These are phyloP conservation scores for Trichothecium sympodiale DNA, from an alignment of 2,329 filamentous ascomycete species.

Conservation along the genomic window DNA sequence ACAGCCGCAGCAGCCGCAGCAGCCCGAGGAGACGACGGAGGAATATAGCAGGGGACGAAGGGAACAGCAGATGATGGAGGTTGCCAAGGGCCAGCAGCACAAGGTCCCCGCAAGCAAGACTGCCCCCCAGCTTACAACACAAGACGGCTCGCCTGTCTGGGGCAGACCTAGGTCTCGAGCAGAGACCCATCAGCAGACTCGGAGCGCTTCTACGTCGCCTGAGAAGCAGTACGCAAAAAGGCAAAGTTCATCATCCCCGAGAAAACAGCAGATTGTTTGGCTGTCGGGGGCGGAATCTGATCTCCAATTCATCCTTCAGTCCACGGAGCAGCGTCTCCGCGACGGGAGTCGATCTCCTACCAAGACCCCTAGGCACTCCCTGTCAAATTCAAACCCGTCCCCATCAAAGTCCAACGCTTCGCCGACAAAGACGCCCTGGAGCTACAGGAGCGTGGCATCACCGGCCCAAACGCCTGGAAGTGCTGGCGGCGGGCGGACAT, in stretches of 20 bases:
- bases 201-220: not conserved
- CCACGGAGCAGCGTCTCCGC: slow-evolving; percentile 39
- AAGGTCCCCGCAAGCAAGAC: not conserved
- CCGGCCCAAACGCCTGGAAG: slow-evolving; percentile 1
- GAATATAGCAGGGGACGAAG: slow-evolving; percentile 6
- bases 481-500: slow-evolving; percentile 1
- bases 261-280: slow-evolving; percentile 1
- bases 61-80: slow-evolving; percentile 6
- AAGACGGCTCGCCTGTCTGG: too few relatives aligned
- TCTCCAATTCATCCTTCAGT: slow-evolving; percentile 38
- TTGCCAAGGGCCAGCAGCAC: slow-evolving; percentile 10
- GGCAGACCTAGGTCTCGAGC: not conserved
- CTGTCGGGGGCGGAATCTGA: slow-evolving; percentile 30
- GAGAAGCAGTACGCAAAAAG: slow-evolving; percentile 1
- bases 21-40: slow-evolving; percentile 2
- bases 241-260: slow-evolving; percentile 8
- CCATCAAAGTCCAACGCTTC: slow-evolving; percentile 11
- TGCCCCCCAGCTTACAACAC: too few relatives aligned
- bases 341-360: slow-evolving; percentile 22
- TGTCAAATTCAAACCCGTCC: too few relatives aligned
- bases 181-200: slow-evolving; percentile 5
- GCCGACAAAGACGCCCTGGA: slow-evolving; percentile 17
- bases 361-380: slow-evolving; percentile 14
- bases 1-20: slow-evolving; percentile 3
- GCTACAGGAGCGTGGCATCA: slow-evolving; percentile 6